Evolutionary conservation across 164 flowering plant genomes (phyloP).

Genomic region (Vitis rotundifolia): DNA sequence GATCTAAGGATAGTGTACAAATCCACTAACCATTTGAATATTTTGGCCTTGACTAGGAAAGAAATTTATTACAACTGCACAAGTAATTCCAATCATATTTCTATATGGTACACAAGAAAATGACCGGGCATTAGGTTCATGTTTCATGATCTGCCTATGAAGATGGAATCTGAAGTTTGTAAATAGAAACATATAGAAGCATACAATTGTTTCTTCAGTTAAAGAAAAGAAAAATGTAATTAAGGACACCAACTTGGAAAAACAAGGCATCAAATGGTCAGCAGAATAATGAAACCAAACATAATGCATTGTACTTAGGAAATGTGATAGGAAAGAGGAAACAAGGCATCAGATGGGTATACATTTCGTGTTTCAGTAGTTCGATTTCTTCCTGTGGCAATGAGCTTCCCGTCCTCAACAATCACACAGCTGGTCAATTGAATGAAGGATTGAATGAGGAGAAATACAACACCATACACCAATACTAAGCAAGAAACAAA

Average conservation of each 20-base stretch:
- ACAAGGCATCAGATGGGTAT: neutral
- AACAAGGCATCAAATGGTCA: neutral
- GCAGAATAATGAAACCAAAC: neutral
- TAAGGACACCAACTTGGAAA: too few relatives aligned
- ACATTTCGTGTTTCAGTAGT: slow-evolving; percentile 88
- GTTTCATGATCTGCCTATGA: neutral
- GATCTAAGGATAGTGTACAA: neutral
- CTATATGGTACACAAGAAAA: neutral
- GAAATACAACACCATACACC: neutral
- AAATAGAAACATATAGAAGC: neutral
- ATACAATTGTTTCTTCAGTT: neutral
- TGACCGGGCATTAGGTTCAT: neutral
- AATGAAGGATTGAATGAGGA: slow-evolving; percentile 9
- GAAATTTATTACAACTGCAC: neutral
- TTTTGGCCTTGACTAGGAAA: neutral
- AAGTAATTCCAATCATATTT: neutral
- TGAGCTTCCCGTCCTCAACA: slow-evolving; percentile 64
- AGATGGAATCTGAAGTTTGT: neutral
- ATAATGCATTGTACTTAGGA: neutral
- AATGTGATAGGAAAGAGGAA: neutral
- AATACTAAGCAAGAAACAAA: slow-evolving; percentile 2
- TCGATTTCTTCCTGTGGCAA: slow-evolving; percentile 82
- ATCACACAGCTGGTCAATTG: slow-evolving; percentile 66
- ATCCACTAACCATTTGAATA: neutral
- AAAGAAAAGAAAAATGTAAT: neutral